Percentiles rank a stretch among this genome's conserved stretches.
Conservation (phyloP, 2,329 filamentous ascomycete genomes). For the Paecilomyces dactylethromorphus region DNA sequence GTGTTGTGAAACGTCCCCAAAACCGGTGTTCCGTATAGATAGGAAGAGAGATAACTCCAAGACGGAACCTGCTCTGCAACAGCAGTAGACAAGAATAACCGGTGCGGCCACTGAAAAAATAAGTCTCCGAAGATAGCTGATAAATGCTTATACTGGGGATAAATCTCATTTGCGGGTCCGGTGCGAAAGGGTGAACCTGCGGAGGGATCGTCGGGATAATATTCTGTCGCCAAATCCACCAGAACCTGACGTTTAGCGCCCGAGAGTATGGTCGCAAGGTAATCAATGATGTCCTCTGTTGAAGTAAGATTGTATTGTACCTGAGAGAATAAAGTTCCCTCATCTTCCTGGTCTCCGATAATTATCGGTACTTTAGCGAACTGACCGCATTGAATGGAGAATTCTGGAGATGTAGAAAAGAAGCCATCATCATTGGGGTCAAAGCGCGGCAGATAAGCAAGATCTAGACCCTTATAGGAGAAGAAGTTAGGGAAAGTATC, state of each 20-base stretch:
- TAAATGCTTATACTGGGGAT: slow-evolving; percentile 70
- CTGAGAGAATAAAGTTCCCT: slow-evolving; percentile 68
- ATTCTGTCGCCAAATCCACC: slow-evolving; percentile 56
- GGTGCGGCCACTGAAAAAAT: slow-evolving; percentile 63
- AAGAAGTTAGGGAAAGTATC: slow-evolving; percentile 65
- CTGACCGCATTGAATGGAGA: slow-evolving; percentile 46
- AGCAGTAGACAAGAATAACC: slow-evolving; percentile 53
- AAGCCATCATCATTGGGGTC: neutral
- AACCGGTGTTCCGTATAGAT: slow-evolving; percentile 63
- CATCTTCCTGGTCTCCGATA: slow-evolving; percentile 71
- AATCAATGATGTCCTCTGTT: slow-evolving; percentile 52
- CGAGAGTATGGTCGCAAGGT: slow-evolving; percentile 58
- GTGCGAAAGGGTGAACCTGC: slow-evolving; percentile 69
- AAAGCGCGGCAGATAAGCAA: slow-evolving; percentile 54
- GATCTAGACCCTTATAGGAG: slow-evolving; percentile 60
- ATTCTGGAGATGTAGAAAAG: slow-evolving; percentile 57
- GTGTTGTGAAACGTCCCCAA: slow-evolving; percentile 70
- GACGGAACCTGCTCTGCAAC: slow-evolving; percentile 49
- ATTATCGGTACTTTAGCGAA: slow-evolving; percentile 58
- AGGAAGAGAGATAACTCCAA: slow-evolving; percentile 72
- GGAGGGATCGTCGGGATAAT: slow-evolving; percentile 46
- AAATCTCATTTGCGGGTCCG: slow-evolving; percentile 59
- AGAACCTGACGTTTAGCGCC: slow-evolving; percentile 44
- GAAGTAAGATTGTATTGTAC: slow-evolving; percentile 64
- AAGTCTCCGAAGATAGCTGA: slow-evolving; percentile 70